A percentile compares a stretch with the other conserved stretches of the same genome.
Conservation (phyloP, 2,329 filamentous ascomycete genomes). For the Paraphaeosphaeria sporulosa region DNA sequence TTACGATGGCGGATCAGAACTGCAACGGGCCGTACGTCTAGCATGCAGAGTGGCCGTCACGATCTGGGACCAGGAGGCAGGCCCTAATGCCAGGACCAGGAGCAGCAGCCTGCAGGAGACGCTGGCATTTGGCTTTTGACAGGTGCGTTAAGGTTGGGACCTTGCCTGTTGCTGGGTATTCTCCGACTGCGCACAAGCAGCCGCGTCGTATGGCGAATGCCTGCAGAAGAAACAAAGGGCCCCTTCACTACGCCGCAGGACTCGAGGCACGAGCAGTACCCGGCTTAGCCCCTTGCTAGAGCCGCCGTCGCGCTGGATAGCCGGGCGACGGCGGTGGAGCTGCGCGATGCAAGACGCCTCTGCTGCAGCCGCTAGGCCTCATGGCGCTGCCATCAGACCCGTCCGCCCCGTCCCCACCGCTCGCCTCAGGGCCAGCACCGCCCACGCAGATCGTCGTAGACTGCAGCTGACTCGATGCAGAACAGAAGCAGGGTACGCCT, state of each 20-base stretch:
- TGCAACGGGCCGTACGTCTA: conserved; percentile 51
- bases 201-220: conserved; percentile 29
- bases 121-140: conserved; percentile 46
- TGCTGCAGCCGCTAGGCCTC: conserved; percentile 31
- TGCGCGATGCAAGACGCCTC: conserved; percentile 30
- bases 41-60: conserved; percentile 41
- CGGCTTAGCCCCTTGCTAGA: conserved; percentile 18
- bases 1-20: conserved; percentile 40
- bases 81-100: conserved; percentile 24
- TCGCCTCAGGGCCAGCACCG: conserved; percentile 27
- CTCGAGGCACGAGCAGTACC: conserved; percentile 44
- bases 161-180: conserved; percentile 44
- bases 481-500: conserved; percentile 28
- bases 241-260: conserved; percentile 38
- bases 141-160: conserved; percentile 44
- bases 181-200: conserved; percentile 44
- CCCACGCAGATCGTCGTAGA: conserved; percentile 34
- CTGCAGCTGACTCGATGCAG: conserved; percentile 45
- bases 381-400: conserved; percentile 31
- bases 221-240: conserved; percentile 36
- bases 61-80: conserved; percentile 34
- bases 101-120: conserved; percentile 37
- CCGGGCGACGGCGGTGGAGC: conserved; percentile 36
- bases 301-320: conserved; percentile 22
- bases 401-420: conserved; percentile 36